These are phyloP conservation scores for Aspergillus fructus DNA, from an alignment of 2,329 filamentous ascomycete genomes.

Conservation along the genomic window DNA sequence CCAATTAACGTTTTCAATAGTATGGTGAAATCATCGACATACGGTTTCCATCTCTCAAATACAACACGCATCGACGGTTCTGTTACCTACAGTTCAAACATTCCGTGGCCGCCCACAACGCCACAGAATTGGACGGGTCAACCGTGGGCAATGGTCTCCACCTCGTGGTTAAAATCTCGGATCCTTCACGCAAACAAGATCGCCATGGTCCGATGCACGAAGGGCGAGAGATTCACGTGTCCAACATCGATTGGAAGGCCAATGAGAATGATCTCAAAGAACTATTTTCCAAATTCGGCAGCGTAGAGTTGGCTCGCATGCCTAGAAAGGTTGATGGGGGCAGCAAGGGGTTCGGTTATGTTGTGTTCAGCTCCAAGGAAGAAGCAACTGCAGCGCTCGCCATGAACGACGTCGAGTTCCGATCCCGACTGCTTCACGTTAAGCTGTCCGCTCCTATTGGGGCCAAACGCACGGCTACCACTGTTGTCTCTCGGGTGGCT, in stretches of 20 bases:
- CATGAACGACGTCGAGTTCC: constrained; percentile 70
- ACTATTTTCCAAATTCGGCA: constrained; percentile 73
- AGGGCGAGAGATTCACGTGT: constrained; percentile 80
- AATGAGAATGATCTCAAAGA: constrained; percentile 68
- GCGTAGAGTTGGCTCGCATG: constrained; percentile 69
- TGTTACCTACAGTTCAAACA: constrained; percentile 91
- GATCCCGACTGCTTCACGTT: constrained; percentile 66
- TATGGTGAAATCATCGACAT: constrained; percentile 83
- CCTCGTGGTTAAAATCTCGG: constrained; percentile 77
- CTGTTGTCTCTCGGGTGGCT: constrained; percentile 44
- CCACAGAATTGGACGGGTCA: constrained; percentile 70
- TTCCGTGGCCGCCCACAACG: constrained; percentile 65
- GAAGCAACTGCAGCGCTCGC: constrained; percentile 65
- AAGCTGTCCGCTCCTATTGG: constrained; percentile 50
- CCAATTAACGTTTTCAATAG: constrained; percentile 24
- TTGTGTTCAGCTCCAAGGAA: constrained; percentile 71
- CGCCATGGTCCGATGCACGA: constrained; percentile 81
- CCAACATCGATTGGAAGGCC: constrained; percentile 62
- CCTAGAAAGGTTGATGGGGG: constrained; percentile 66
- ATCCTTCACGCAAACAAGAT: constrained; percentile 74
- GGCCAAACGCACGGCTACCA: constrained; percentile 44
- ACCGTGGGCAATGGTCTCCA: constrained; percentile 66
- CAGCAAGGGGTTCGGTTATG: constrained; percentile 75
- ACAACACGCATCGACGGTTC: constrained; percentile 83
- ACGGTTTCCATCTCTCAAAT: constrained; percentile 88